Evolutionary conservation across 768 basidiomycete genomes (phyloP).

Genomic region (Suillus fuscotomentosus): DNA sequence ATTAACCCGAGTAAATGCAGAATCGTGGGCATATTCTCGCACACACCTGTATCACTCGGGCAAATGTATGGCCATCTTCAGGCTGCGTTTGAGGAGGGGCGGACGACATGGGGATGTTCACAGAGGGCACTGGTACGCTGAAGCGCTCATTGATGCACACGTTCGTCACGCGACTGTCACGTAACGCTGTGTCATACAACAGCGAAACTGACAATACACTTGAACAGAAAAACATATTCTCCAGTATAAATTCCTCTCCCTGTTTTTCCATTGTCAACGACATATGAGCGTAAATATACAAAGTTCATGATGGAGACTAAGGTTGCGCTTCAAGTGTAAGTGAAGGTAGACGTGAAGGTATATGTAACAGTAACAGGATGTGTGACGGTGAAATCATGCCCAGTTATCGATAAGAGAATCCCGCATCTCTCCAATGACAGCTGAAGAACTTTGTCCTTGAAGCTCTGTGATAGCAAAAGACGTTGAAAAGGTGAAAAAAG

Average conservation of each 20-base stretch:
- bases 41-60: neutral
- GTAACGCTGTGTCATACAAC: neutral
- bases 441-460: slow-evolving; percentile 78
- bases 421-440: slow-evolving; percentile 89
- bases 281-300: slow-evolving; percentile 1
- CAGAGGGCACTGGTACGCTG: neutral
- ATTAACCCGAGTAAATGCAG: neutral
- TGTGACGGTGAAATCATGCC: slow-evolving; percentile 49
- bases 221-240: too few species aligned
- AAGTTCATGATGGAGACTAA: neutral
- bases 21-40: neutral
- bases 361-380: neutral
- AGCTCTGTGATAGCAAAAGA: slow-evolving; percentile 52
- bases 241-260: neutral
- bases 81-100: neutral
- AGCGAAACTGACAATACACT: neutral
- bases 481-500: slow-evolving; percentile 5
- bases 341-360: slow-evolving; percentile 4
- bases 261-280: neutral
- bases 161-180: neutral
- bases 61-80: slow-evolving; percentile 2
- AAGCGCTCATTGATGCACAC: neutral
- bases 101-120: neutral
- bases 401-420: slow-evolving; percentile 91
- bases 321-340: neutral